Base-by-base conservation (phyloP, 257 asterid species). In the Capsicum rhomboideum region DNA sequence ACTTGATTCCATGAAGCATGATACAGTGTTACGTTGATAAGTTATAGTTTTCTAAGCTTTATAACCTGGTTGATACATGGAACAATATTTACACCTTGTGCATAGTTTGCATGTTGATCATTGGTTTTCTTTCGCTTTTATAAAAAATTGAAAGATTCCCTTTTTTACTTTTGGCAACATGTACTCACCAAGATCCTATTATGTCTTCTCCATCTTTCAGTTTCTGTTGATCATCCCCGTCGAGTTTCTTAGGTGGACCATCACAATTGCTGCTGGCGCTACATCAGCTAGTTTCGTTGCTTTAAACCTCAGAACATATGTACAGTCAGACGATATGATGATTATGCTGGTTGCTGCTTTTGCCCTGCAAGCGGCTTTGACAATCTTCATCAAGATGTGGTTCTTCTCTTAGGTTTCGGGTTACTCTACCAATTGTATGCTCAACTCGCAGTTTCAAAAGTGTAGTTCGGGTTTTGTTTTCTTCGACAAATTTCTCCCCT, bases 301-400 rank as follows among this genome's bases (percentile, higher is more conserved):
- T 83, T 83, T 93, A 87, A 94, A 96, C 91, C 97, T 96, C 83
- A 91, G 85, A 90, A 87, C 94, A 16, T 42, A 92, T 66, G 54
- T 89, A 42, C 97, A 88, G 86, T 81, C 86, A 44, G 87, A 56
- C 53, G 98, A 92, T 72, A 88, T 89, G 12, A 86, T 92, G 8
- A 31, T 93, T 6, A 95, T 94, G 84, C 82, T 88, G 26, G 83
- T 89, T 59, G 95, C 98, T 67, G 98, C 99, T 78, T 93, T 96
- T 49, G 92, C 88, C 84, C 92, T 96, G 87, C 99, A 96, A 87
- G 86, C 93, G 90, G 97, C 93, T 71, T 89, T 96, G 88, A 93
- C 98, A 8, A 84, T 96, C 88, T 96, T 96, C 91, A 94, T 96
- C 93, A 96, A 96, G 90, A 89, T 90, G 93, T 90, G 97, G 96